Percentiles rank a stretch among this genome's conserved stretches.
phyloP scores from a whole-genome alignment of 257 asterid genomes.

The Przewalskia tangutica region DNA sequence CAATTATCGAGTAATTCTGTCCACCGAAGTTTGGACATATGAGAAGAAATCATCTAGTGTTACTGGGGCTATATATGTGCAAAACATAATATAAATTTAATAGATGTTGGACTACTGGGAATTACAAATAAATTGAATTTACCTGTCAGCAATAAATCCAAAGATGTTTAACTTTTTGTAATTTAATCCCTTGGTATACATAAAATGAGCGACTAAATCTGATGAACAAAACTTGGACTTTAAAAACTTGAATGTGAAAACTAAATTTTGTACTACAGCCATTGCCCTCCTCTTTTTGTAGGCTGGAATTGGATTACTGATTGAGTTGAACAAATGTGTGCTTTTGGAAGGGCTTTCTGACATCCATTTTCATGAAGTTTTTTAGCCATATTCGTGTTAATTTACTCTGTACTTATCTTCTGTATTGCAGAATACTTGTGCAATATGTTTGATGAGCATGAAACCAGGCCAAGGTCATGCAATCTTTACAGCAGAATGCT shows the following conservation, averaged over 20 bases:
- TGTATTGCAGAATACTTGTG: constrained; percentile 52
- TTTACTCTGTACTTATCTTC: not conserved
- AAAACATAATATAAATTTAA: not conserved
- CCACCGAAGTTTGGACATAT: not conserved
- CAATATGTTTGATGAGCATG: constrained; percentile 71
- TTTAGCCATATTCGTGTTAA: not conserved
- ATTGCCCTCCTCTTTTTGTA: not conserved
- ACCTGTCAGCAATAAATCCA: not conserved
- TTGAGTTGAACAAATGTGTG: not conserved
- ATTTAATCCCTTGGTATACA: not conserved
- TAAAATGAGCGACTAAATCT: not conserved
- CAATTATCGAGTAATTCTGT: not conserved
- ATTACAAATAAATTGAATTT: not conserved
- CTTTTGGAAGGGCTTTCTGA: not conserved
- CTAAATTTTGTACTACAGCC: not conserved
- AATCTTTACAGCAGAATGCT: constrained; percentile 93
- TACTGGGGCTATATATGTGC: not conserved
- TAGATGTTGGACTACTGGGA: not conserved
- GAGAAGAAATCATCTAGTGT: not conserved
- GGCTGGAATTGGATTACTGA: not conserved
- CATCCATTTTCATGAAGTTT: not conserved
- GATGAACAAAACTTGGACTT: not conserved
- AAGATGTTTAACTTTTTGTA: not conserved
- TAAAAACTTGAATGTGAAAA: not conserved
- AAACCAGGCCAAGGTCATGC: constrained; percentile 79